Evolutionary conservation across 164 flowering plant genomes (phyloP).

Genomic region (Berberis vulgaris): DNA sequence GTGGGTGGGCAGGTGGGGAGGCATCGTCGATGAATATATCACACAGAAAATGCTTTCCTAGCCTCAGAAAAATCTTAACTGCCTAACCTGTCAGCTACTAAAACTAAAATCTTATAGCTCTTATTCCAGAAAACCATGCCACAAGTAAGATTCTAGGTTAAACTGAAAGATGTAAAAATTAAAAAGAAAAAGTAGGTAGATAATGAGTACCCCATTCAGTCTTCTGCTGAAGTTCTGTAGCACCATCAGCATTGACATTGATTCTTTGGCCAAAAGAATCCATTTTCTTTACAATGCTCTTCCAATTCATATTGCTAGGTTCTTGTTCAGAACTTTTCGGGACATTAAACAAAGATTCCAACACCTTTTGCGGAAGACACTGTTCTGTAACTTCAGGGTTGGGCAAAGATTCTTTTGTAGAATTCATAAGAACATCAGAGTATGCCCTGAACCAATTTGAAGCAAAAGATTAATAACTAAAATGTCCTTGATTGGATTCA

Average conservation of each 20-base stretch:
- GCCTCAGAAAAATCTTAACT: no score
- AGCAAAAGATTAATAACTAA: background rate
- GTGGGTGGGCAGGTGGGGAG: no score
- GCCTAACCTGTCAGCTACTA: no score
- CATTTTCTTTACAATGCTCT: constrained; percentile 61
- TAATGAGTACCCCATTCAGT: constrained; percentile 30
- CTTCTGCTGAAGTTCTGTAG: constrained; percentile 16
- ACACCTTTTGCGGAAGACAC: constrained; percentile 53
- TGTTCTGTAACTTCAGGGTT: constrained; percentile 17
- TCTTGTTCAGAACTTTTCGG: constrained; percentile 51
- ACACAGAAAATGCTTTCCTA: no score
- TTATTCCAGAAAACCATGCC: background rate
- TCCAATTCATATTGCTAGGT: constrained; percentile 75
- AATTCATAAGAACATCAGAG: constrained; percentile 26
- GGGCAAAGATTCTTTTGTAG: constrained; percentile 19
- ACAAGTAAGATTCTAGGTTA: background rate
- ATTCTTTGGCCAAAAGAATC: constrained; percentile 47
- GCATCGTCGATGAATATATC: no score
- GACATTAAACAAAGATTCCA: constrained; percentile 69
- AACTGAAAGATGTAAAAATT: background rate
- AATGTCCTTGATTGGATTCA: no score
- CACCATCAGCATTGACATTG: constrained; percentile 18
- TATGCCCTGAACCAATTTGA: constrained; percentile 32
- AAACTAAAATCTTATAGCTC: no score
- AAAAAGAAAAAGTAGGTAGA: background rate